Evolutionary conservation across 2,329 filamentous ascomycete species (phyloP), one percentile per base, ranked within the genome.

Genomic region (Onygenales sp.): DNA sequence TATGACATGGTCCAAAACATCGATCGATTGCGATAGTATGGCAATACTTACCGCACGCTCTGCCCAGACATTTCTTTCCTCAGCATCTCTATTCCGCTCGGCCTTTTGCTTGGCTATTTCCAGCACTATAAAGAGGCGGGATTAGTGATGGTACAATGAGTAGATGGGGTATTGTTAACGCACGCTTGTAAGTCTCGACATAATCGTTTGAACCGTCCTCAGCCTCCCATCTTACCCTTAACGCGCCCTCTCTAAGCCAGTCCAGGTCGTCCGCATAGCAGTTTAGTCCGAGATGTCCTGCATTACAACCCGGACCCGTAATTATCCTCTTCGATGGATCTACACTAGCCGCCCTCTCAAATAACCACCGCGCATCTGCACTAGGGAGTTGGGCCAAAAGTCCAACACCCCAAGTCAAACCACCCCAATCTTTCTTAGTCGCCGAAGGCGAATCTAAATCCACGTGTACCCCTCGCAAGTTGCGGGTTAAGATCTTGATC

Each of bases 351-450:
- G 52, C 45, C 11, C 14, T 36, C 21, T 52, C 52, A n/a, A 49
- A 50, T 6, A 56, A 37, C 54, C 54, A 56, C 21, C 37, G 43
- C 0, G 52, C 43, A 51, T 56, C 54, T 11, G 39, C 11, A 13
- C 10, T 9, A 31, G 54, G 45, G 42, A 56, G 45, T 2, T 11
- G 33, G 2, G 34, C 27, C 13, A 55, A 14, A 50, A 43, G 9
- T 4, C 34, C 17, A 34, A 42, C 11, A 42, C 43, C 27, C 51
- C 51, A 52, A 14, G 10, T 17, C 10, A 56, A 37, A 36, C 5
- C 33, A 6, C 10, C 1, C 54, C 37, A 46, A n/a, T 56, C 42
- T 2, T 51, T 21, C 31, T 31, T 31, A 42, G 21, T 27, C 21
- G 50, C n/a, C 52, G 14, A 36, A 13, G 42, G 2, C 7, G 9